Percentiles rank a stretch among this genome's conserved stretches.
Conservation (phyloP, 2,329 filamentous ascomycete genomes). For the Nemania sp. region DNA sequence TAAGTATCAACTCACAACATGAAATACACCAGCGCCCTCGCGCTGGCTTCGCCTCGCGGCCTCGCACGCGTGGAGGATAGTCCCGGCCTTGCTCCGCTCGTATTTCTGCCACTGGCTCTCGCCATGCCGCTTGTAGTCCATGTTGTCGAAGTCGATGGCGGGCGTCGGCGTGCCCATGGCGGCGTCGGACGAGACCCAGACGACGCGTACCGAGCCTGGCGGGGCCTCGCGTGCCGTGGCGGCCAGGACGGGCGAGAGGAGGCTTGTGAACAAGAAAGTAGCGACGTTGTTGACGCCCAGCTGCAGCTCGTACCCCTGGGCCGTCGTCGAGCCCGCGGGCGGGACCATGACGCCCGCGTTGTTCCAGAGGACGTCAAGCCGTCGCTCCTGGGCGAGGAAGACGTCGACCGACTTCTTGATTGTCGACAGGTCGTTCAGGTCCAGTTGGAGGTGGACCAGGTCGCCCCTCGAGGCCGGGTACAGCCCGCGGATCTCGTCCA, state of each 20-base stretch:
- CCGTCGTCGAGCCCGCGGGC: constrained; percentile 36
- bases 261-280: constrained; percentile 37
- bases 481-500: constrained; percentile 36
- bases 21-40: not conserved
- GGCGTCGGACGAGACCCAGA: constrained; percentile 7
- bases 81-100: constrained; percentile 11
- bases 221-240: constrained; percentile 23
- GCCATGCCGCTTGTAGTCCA: constrained; percentile 28
- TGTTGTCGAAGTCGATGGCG: constrained; percentile 29
- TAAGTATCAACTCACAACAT: constrained; percentile 13
- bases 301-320: constrained; percentile 40
- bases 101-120: constrained; percentile 16
- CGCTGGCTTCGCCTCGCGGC: constrained; percentile 9
- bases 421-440: constrained; percentile 46
- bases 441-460: constrained; percentile 44
- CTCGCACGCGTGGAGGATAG: constrained; percentile 8
- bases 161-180: constrained; percentile 27
- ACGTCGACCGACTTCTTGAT: constrained; percentile 45
- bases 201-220: not conserved
- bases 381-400: constrained; percentile 43
- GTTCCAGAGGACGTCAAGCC: constrained; percentile 48
- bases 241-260: constrained; percentile 32
- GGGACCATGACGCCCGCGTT: constrained; percentile 44
- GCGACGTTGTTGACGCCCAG: constrained; percentile 38
- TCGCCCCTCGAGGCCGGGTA: constrained; percentile 39